Base-by-base conservation (phyloP, 2,329 filamentous ascomycete species). In the Lasiodiplodia sp. region DNA sequence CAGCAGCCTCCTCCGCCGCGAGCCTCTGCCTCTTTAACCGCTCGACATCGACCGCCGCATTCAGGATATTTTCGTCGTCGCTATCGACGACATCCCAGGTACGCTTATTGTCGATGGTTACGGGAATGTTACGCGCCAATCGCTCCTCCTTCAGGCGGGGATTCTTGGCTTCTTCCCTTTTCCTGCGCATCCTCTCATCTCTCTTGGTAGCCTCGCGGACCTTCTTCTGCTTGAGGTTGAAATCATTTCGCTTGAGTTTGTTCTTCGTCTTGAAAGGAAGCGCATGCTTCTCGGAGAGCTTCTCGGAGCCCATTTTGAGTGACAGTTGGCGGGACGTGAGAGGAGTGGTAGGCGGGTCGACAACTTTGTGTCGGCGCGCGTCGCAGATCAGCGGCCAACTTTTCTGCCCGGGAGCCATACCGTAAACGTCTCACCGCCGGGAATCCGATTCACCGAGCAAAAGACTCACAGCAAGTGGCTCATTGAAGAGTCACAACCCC, bases 111-210 rank as follows among this genome's bases (percentile, higher is more conserved):
- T 97, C 94, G 69, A 97, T 86, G 0, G 93, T 97, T 67, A 88
- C 80, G 0, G 96, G 92, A 53, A 94, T 86, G 82, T 97, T 97
- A 72, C 87, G 88, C 70, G 89, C 89, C 70, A 95, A 84, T 74
- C 96, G 88, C 72, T 91, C 87, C 70, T 88, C 88, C 73, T 89
- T 89, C 69, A 97, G 81, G 69, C 88, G 86, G 2, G 95, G 94
- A 75, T 97, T 89, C 79, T 91, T 92, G 71, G 91, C 88, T 81
- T 99, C 96, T 76, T 94, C 92, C 81, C 91, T 92, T 82, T 93
- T 94, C 70, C 93, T 86, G 60, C 88, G 87, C 78, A 94, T 91
- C 71, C 94, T 89, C 75, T 90, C 87, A 75, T 94, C 92, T 75
- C 92, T 89, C 75, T 91, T 92, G 57, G 89, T 84, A 76, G 89